Conservation (phyloP, 495 filamentous ascomycete genomes). For the Platismatia glauca region DNA sequence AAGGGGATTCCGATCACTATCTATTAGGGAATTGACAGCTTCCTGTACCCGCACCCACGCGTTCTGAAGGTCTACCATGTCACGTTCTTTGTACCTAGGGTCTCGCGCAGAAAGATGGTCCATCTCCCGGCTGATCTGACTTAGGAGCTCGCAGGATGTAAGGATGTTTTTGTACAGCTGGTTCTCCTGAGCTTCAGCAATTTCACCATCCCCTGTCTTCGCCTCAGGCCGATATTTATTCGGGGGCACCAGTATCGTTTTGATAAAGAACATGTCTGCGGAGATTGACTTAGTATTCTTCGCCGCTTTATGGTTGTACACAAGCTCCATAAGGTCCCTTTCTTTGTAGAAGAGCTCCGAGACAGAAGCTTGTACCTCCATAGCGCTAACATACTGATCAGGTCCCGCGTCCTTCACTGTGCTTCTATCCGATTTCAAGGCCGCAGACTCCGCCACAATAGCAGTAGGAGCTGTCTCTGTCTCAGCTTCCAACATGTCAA, state of each 20-base stretch:
- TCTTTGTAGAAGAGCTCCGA: constrained; percentile 79
- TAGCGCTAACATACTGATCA: constrained; percentile 62
- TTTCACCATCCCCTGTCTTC: constrained; percentile 62
- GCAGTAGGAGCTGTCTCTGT: constrained; percentile 33
- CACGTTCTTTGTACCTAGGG: constrained; percentile 35
- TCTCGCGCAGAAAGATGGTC: constrained; percentile 37
- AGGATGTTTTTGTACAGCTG: constrained; percentile 73
- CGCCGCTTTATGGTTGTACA: constrained; percentile 68
- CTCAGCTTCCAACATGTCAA: constrained; percentile 31
- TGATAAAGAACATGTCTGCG: constrained; percentile 90
- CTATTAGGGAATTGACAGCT: constrained; percentile 80
- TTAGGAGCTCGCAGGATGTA: constrained; percentile 56
- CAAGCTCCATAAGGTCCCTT: constrained; percentile 63
- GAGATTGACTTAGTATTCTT: constrained; percentile 45
- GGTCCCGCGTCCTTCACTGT: constrained; percentile 27
- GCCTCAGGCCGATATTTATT: constrained; percentile 88
- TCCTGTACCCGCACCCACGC: constrained; percentile 80
- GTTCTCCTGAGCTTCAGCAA: constrained; percentile 82
- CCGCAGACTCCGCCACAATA: constrained; percentile 34
- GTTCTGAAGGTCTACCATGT: constrained; percentile 54
- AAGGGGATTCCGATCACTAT: constrained; percentile 72
- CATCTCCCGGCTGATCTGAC: constrained; percentile 67
- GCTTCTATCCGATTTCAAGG: constrained; percentile 29
- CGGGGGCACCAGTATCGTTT: constrained; percentile 74
- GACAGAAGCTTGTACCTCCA: constrained; percentile 68